phyloP scores from a whole-genome alignment of 805 yeast species.

The Candida tallmaniae region DNA sequence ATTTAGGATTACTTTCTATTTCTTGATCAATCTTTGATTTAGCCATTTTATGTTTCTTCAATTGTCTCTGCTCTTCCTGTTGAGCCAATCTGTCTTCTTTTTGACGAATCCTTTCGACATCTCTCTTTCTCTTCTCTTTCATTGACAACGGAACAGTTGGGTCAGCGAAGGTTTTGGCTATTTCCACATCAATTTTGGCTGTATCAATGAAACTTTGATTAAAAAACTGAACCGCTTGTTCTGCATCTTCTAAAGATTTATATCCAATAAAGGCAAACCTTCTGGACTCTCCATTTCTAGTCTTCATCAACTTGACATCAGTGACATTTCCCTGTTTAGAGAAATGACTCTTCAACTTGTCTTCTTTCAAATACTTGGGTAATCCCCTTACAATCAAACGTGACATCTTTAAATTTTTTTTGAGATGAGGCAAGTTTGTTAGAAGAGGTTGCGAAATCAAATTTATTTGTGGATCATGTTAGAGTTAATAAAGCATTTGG shows the following conservation, averaged over 20 bases:
- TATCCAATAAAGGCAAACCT: slow-evolving; percentile 92
- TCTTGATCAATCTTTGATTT: slow-evolving; percentile 49
- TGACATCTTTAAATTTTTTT: slow-evolving; percentile 45
- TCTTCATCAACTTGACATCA: slow-evolving; percentile 82
- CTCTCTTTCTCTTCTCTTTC: slow-evolving; percentile 33
- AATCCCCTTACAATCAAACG: slow-evolving; percentile 89
- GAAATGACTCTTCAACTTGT: slow-evolving; percentile 64
- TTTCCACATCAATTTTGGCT: slow-evolving; percentile 66
- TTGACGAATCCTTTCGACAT: slow-evolving; percentile 42
- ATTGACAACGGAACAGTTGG: slow-evolving; percentile 68
- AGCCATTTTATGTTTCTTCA: slow-evolving; percentile 34
- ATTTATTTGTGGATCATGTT: too few species aligned
- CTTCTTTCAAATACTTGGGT: slow-evolving; percentile 76
- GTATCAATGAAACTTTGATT: slow-evolving; percentile 81
- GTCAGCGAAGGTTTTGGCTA: slow-evolving; percentile 85
- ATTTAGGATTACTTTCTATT: slow-evolving; percentile 58
- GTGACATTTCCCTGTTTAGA: slow-evolving; percentile 61
- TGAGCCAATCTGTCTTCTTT: slow-evolving; percentile 40
- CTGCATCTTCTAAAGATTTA: slow-evolving; percentile 69
- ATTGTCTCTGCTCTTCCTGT: slow-evolving; percentile 36
- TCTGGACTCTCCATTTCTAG: slow-evolving; percentile 80
- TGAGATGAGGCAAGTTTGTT: slow-evolving; percentile 6
- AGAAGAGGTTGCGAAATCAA: background rate
- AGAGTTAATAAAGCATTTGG: slow-evolving; percentile 32
- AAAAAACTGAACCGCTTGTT: slow-evolving; percentile 69